Base-by-base conservation (phyloP, 1,139 yeast genomes). In the Protomyces arabidopsidicola region DNA sequence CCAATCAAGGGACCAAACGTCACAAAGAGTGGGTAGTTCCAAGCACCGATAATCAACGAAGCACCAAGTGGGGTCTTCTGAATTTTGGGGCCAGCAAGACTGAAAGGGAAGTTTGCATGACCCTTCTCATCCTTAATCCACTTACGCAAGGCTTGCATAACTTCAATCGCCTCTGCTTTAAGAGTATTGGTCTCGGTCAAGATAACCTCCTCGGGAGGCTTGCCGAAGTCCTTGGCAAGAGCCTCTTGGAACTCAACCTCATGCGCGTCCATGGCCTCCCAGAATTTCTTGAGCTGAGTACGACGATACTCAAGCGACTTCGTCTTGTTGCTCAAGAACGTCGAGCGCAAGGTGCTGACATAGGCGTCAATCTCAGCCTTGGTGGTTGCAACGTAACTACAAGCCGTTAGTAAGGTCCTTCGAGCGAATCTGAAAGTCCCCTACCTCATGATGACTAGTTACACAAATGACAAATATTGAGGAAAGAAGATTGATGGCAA, bases 21-120 rank as follows among this genome's bases (percentile, higher is more conserved):
- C 68, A 91, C 77, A 52, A 82, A 68, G 62, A 88, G 74, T 0
- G 98, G 98, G 74, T 87, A 93, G 76, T 91, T 91, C 82, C 88
- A 91, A 0, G 98, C 59, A 14, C 60, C 63, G 22, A 64, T 64
- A 24, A 60, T 60, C 35, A 64, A 36, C 3, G 61, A 45, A 5
- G 60, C 66, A 31, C 66, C 63, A 14, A 53, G 35, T 2, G 63
- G 63, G 16, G 53, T 56, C 45, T 60, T 60, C 22, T 45, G 50
- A 34, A 60, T 53, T 34, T 53, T 18, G 6, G 58, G 58, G 3
- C 53, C 20, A 3, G 58, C 24, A 22, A 60, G 34, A 39, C 35
- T 53, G 58, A 60, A 60, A 8, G 63, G 63, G 24, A 60, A 60
- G 5, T 50, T 27, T 6, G 63, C 58, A 10, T 20, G 38, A n/a